phyloP scores from a whole-genome alignment of 139 green algal species.

The Axilococcus clingmanii region DNA sequence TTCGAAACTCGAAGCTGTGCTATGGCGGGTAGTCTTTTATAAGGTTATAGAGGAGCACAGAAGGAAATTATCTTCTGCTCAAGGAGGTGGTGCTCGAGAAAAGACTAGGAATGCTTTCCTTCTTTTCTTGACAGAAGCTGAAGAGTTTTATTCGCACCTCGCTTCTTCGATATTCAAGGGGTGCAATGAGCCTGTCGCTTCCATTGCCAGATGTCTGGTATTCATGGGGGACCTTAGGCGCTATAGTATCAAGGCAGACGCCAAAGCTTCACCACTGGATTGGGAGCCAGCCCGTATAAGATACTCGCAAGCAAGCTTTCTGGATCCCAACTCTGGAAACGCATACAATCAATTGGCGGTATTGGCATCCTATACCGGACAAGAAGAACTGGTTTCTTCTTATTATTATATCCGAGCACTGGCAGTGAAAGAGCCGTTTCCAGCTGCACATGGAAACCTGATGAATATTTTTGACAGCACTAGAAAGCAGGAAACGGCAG shows the following conservation, averaged over 20 bases:
- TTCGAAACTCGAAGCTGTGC: too few relatives aligned
- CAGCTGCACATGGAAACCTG: neutral
- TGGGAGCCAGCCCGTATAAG: slow-evolving; percentile 1
- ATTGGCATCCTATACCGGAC: slow-evolving; percentile 37
- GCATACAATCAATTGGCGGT: slow-evolving; percentile 79
- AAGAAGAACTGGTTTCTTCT: slow-evolving; percentile 48
- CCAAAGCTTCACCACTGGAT: neutral
- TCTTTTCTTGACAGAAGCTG: too few relatives aligned
- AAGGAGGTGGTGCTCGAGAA: too few relatives aligned
- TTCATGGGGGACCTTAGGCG: slow-evolving; percentile 1
- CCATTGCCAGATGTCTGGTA: neutral
- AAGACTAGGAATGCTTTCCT: too few relatives aligned
- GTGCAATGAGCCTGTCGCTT: neutral
- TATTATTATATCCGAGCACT: slow-evolving; percentile 46
- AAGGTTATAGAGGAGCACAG: too few relatives aligned
- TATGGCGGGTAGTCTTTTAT: too few relatives aligned
- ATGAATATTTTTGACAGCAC: neutral
- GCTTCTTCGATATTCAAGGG: neutral
- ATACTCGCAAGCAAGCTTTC: neutral
- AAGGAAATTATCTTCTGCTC: too few relatives aligned
- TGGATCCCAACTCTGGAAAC: slow-evolving; percentile 44
- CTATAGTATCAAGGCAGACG: neutral
- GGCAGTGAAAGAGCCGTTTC: neutral
- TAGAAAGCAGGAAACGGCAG: neutral
- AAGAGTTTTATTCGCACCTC: neutral